Evolutionary conservation across 495 filamentous ascomycete species (phyloP).

Genomic region (Geoglossum glabrum): DNA sequence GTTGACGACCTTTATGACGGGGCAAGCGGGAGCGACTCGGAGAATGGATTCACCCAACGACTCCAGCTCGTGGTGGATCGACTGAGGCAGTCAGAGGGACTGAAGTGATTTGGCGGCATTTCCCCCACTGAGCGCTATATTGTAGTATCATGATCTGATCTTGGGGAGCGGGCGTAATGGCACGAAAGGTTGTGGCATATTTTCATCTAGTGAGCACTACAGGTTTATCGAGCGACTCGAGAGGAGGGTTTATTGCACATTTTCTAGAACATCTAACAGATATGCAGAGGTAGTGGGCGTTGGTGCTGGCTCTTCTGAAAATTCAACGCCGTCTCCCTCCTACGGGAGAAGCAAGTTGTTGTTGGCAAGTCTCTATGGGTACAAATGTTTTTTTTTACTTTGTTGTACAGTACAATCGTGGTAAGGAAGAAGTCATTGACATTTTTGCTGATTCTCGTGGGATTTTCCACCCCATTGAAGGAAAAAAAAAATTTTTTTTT

Average conservation of each 20-base stretch:
- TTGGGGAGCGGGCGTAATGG: background rate
- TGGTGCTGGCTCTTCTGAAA: background rate
- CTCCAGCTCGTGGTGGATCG: slow-evolving; percentile 34
- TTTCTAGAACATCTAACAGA: no score
- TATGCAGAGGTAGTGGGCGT: background rate
- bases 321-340: no score
- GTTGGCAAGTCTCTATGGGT: no score
- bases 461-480: no score
- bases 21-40: slow-evolving; percentile 26
- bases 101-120: background rate
- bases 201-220: background rate
- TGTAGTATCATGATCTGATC: background rate
- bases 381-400: no score
- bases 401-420: no score
- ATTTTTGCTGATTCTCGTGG: no score
- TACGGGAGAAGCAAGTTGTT: no score
- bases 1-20: slow-evolving; percentile 37
- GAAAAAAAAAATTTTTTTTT: no score
- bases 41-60: slow-evolving; percentile 34
- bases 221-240: no score
- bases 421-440: no score
- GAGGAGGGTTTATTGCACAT: no score
- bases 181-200: background rate
- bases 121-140: background rate
- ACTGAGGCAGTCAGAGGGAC: slow-evolving; percentile 14